Evolutionary conservation across 2,329 filamentous ascomycete species (phyloP).

Genomic region (Trichoderma sp.): DNA sequence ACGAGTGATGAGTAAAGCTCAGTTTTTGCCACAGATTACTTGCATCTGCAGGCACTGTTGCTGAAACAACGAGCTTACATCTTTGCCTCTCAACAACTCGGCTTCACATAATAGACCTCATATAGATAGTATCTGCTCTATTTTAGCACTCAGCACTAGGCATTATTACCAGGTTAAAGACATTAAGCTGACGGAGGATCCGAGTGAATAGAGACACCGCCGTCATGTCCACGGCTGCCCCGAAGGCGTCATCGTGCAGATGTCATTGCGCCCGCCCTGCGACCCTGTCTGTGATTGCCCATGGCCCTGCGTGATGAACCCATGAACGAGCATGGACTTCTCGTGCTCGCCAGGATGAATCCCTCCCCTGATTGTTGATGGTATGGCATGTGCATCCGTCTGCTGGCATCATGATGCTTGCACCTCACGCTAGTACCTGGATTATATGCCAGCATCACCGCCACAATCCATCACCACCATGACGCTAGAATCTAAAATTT

Average conservation of each 20-base stretch:
- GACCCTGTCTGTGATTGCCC: not conserved
- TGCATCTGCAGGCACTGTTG: not conserved
- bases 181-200: not conserved
- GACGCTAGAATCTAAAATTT: not conserved
- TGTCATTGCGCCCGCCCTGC: not conserved
- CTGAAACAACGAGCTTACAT: not conserved
- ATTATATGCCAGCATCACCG: not conserved
- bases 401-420: not conserved
- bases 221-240: not conserved
- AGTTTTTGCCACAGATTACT: not conserved
- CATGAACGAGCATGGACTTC: conserved; percentile 3
- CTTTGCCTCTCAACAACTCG: not conserved
- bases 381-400: not conserved
- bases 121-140: not conserved
- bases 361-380: not conserved
- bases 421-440: not conserved
- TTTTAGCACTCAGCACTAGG: not conserved
- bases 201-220: not conserved
- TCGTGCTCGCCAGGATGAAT: not conserved
- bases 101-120: not conserved
- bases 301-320: not conserved
- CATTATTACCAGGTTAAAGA: not conserved
- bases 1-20: not conserved
- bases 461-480: not conserved
- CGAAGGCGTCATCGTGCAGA: not conserved